Evolutionary conservation across 2,329 filamentous ascomycete species (phyloP).

Genomic region (Herpotrichia juniperi): DNA sequence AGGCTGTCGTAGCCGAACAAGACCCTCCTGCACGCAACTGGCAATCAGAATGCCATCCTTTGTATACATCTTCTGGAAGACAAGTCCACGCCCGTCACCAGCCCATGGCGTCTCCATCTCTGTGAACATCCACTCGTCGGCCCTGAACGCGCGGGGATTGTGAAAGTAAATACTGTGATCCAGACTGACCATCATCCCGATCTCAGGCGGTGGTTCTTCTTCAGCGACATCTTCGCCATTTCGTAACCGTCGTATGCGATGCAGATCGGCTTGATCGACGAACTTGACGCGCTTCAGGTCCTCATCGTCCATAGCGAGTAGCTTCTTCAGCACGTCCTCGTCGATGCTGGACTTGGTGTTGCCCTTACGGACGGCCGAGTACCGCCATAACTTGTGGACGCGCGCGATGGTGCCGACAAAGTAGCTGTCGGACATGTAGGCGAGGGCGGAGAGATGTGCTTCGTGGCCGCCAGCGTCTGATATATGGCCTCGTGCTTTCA

Average conservation of each 20-base stretch:
- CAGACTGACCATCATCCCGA: conserved; percentile 86
- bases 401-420: conserved; percentile 90
- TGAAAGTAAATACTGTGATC: conserved; percentile 71
- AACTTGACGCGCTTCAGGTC: conserved; percentile 49
- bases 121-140: conserved; percentile 75
- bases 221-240: conserved; percentile 54
- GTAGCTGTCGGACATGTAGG: conserved; percentile 91
- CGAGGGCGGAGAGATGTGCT: conserved; percentile 84
- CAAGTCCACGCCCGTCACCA: conserved; percentile 76
- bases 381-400: conserved; percentile 80
- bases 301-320: conserved; percentile 53
- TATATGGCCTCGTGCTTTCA: conserved; percentile 76
- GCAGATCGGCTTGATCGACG: conserved; percentile 59
- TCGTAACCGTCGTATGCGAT: conserved; percentile 41
- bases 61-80: conserved; percentile 75
- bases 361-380: conserved; percentile 57
- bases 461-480: conserved; percentile 74
- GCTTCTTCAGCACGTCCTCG: conserved; percentile 51
- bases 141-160: conserved; percentile 55
- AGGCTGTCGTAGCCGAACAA: conserved; percentile 21
- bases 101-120: conserved; percentile 84
- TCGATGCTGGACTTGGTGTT: conserved; percentile 46
- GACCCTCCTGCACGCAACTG: conserved; percentile 75
- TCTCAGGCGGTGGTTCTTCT: conserved; percentile 59
- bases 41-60: conserved; percentile 75